Evolutionary conservation across 1,139 yeast species (phyloP).

Genomic region (Suhomyces atakaporum): DNA sequence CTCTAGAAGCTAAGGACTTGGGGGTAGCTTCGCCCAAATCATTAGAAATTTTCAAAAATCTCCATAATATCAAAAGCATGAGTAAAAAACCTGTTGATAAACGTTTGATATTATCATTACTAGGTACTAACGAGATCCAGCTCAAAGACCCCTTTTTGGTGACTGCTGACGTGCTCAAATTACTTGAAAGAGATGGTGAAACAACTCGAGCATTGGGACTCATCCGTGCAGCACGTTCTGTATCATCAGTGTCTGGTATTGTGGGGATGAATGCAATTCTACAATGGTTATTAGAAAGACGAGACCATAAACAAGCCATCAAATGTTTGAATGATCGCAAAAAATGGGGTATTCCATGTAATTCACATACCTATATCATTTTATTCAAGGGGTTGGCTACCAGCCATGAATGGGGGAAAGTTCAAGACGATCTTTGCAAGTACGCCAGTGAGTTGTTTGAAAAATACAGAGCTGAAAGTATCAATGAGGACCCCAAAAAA

Average conservation of each 20-base stretch:
- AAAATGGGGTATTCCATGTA: slow-evolving; percentile 58
- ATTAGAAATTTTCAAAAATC: slow-evolving; percentile 30
- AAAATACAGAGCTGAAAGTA: slow-evolving; percentile 13
- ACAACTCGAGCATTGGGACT: slow-evolving; percentile 54
- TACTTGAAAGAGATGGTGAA: slow-evolving; percentile 49
- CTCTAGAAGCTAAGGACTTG: slow-evolving; percentile 26
- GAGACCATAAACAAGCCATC: slow-evolving; percentile 46
- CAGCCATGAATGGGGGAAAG: slow-evolving; percentile 37
- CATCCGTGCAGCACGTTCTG: slow-evolving; percentile 48
- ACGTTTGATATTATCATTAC: slow-evolving; percentile 47
- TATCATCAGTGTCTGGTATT: slow-evolving; percentile 36
- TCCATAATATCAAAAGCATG: slow-evolving; percentile 28
- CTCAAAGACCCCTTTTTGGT: slow-evolving; percentile 58
- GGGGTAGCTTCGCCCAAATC: slow-evolving; percentile 24
- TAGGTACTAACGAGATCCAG: slow-evolving; percentile 61
- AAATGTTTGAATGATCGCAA: slow-evolving; percentile 54
- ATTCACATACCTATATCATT: slow-evolving; percentile 56
- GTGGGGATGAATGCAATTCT: slow-evolving; percentile 65
- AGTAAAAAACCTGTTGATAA: slow-evolving; percentile 38
- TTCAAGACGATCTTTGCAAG: slow-evolving; percentile 23
- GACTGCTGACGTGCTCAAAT: slow-evolving; percentile 51
- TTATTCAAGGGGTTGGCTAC: slow-evolving; percentile 60
- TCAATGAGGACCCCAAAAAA: slow-evolving; percentile 1
- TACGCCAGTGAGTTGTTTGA: slow-evolving; percentile 30
- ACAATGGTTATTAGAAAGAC: slow-evolving; percentile 46